Percentiles rank a stretch among this genome's conserved stretches.
Conservation (phyloP, 2,329 filamentous ascomycete genomes). For the Epichloe gansuensis region DNA sequence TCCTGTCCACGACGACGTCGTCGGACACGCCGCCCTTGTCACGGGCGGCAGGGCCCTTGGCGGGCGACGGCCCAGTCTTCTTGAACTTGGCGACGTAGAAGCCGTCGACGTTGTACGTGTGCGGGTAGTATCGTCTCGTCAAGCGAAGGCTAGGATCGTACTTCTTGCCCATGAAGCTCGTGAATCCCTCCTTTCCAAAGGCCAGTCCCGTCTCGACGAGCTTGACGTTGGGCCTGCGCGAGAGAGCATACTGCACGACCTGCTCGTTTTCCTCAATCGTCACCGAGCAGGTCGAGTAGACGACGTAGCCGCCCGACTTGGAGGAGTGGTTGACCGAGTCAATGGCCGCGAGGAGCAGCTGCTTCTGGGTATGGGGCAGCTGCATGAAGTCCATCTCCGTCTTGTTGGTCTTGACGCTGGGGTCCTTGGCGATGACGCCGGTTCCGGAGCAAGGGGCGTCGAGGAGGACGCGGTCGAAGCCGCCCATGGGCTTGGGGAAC, state of each 20-base stretch:
- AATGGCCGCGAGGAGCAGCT: slow-evolving; percentile 82
- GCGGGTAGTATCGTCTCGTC: slow-evolving; percentile 77
- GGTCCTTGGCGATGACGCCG: slow-evolving; percentile 93
- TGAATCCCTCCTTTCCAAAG: slow-evolving; percentile 90
- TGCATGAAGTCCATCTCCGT: slow-evolving; percentile 88
- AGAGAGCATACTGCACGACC: slow-evolving; percentile 86
- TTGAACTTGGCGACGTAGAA: slow-evolving; percentile 98
- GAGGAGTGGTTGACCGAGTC: slow-evolving; percentile 86
- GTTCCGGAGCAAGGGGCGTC: slow-evolving; percentile 95
- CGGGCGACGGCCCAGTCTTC: slow-evolving; percentile 69
- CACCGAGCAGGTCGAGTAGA: slow-evolving; percentile 94
- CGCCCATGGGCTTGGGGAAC: slow-evolving; percentile 88
- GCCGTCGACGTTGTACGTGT: slow-evolving; percentile 89
- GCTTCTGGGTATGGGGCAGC: slow-evolving; percentile 88
- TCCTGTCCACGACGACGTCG: slow-evolving; percentile 50
- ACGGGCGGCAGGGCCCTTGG: slow-evolving; percentile 25
- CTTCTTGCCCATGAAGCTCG: slow-evolving; percentile 76
- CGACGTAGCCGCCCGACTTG: slow-evolving; percentile 88
- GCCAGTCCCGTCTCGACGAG: slow-evolving; percentile 82
- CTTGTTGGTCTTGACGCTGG: slow-evolving; percentile 96
- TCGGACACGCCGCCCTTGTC: slow-evolving; percentile 19
- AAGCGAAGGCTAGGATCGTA: slow-evolving; percentile 78
- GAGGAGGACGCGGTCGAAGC: slow-evolving; percentile 87
- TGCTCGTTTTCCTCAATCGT: slow-evolving; percentile 83
- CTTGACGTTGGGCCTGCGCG: slow-evolving; percentile 82